phyloP scores from a whole-genome alignment of 1,139 yeast species.

The Lodderomyces margitis region DNA sequence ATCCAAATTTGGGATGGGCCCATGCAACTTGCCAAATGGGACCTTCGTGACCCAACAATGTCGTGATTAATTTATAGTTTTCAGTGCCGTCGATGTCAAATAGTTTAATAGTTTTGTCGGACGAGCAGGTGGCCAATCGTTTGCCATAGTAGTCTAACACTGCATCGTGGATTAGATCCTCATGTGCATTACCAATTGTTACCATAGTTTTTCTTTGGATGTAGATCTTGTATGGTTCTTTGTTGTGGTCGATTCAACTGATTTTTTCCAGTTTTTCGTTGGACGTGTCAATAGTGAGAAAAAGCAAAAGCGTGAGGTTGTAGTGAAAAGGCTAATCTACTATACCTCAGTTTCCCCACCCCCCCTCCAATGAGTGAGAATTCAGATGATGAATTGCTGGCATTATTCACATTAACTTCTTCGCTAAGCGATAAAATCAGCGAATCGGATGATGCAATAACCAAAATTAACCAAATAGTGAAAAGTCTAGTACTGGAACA shows the following conservation, averaged over 20 bases:
- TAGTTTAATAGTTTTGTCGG: constrained; percentile 90
- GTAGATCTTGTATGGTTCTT: constrained; percentile 2
- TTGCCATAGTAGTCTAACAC: constrained; percentile 95
- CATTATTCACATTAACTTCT: constrained; percentile 22
- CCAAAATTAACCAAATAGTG: constrained; percentile 22
- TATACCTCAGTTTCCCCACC: too few relatives aligned
- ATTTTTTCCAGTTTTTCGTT: neutral
- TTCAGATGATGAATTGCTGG: constrained; percentile 23
- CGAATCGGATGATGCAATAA: constrained; percentile 22
- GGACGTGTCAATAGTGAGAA: constrained; percentile 10
- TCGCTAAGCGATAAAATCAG: constrained; percentile 21
- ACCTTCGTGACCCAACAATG: constrained; percentile 88
- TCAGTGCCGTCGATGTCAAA: constrained; percentile 87
- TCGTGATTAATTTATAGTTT: constrained; percentile 72
- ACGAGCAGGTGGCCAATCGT: constrained; percentile 90
- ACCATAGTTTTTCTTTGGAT: too few relatives aligned
- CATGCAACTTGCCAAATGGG: constrained; percentile 99
- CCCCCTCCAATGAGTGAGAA: constrained; percentile 19
- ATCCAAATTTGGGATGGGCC: constrained; percentile 99
- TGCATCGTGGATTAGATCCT: constrained; percentile 94
- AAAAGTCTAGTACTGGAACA: constrained; percentile 22
- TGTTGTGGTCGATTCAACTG: neutral
- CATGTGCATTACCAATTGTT: constrained; percentile 77
- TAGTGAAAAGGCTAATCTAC: too few relatives aligned
- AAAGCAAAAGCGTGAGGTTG: too few relatives aligned